Percentiles rank a stretch among this genome's conserved stretches.
These are phyloP conservation scores for Dactylis glomerata DNA, from an alignment of 176 grass and related monocot species.

Conservation along the genomic window DNA sequence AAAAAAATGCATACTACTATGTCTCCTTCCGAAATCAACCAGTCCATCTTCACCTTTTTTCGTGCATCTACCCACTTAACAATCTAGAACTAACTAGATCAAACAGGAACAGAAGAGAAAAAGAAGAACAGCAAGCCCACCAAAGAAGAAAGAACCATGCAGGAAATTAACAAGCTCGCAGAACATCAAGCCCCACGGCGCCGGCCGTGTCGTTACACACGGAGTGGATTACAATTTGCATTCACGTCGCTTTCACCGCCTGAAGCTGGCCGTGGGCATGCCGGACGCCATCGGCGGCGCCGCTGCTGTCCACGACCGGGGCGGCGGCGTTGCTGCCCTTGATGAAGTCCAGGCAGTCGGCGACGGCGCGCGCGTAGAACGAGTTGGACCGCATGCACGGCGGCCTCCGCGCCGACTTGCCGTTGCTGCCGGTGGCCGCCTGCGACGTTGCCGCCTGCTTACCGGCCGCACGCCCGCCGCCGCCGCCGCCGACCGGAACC, in stretches of 20 bases:
- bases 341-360: conserved; percentile 60
- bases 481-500: not conserved
- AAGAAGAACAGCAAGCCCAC: not conserved
- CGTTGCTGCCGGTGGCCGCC: not conserved
- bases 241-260: not conserved
- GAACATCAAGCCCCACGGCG: conserved; percentile 2
- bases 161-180: not conserved
- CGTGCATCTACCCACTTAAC: not conserved
- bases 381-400: conserved; percentile 56
- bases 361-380: conserved; percentile 51
- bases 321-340: conserved; percentile 46
- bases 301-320: not conserved
- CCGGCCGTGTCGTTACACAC: not conserved
- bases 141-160: not conserved
- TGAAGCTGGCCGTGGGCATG: not conserved
- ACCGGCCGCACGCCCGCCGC: not conserved
- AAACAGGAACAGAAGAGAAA: not conserved
- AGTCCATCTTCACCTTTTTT: not conserved
- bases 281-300: not conserved
- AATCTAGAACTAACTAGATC: conserved; percentile 13
- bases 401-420: not conserved
- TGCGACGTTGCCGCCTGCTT: not conserved
- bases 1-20: not conserved
- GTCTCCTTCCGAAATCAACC: too few species aligned
- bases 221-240: too few species aligned